Evolutionary conservation across 192 early-diverging fungal species (phyloP).

Genomic region (Allomyces arbusculus): DNA sequence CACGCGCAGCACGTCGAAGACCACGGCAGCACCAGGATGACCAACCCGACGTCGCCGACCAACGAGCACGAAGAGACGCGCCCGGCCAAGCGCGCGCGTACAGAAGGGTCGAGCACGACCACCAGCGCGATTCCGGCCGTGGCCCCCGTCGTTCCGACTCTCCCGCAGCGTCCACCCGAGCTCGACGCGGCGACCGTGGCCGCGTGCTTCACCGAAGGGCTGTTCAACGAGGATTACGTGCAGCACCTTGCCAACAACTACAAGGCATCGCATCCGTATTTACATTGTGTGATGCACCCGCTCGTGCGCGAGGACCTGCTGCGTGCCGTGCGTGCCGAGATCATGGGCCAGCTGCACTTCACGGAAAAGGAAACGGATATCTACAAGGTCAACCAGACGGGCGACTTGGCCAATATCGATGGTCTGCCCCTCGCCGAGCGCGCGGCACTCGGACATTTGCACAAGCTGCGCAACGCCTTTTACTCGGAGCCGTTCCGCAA

Average conservation of each 20-base stretch:
- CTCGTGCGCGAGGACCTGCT: slow-evolving; percentile 40
- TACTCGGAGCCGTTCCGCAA: slow-evolving; percentile 53
- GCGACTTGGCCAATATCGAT: slow-evolving; percentile 64
- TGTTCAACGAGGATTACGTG: background rate
- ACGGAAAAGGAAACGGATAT: slow-evolving; percentile 74
- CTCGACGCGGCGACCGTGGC: background rate
- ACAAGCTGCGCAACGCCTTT: slow-evolving; percentile 43
- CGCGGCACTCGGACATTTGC: slow-evolving; percentile 26
- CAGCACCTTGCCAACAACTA: slow-evolving; percentile 3
- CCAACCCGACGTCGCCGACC: too few species aligned
- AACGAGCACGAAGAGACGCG: too few species aligned
- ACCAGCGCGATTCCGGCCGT: too few species aligned
- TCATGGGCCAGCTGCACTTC: slow-evolving; percentile 36
- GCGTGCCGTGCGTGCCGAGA: slow-evolving; percentile 39
- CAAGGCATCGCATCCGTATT: slow-evolving; percentile 29
- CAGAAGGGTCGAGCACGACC: too few species aligned
- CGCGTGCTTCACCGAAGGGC: background rate
- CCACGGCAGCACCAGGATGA: too few species aligned
- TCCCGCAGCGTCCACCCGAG: background rate
- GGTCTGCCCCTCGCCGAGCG: slow-evolving; percentile 39
- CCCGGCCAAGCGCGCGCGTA: too few species aligned
- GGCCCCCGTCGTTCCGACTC: too few species aligned
- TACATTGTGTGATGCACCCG: slow-evolving; percentile 36
- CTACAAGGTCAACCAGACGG: slow-evolving; percentile 60
- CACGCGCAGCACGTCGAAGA: too few species aligned